Evolutionary conservation across 768 basidiomycete species (phyloP), one percentile per base, ranked within the genome.

Genomic region (Tremella yokohamensis): DNA sequence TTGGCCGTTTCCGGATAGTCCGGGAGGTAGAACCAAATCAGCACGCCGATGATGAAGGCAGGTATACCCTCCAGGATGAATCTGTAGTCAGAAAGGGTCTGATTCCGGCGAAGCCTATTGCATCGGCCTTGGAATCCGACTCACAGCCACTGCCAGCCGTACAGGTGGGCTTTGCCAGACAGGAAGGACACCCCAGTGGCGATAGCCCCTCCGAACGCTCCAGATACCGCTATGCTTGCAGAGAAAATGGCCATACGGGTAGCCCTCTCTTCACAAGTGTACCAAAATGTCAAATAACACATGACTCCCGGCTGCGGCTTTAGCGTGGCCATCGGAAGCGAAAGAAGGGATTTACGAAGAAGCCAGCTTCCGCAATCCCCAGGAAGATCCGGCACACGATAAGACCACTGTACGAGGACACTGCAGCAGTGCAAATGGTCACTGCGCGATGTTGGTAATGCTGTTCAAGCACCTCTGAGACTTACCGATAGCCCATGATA

Each of bases 121-220:
- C n/a, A 12, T 47, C 44, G 26, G 22, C 52, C 40, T 13, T 20
- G 16, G 49, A 40, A 19, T 9, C 25, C 13, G 18, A 57, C 60
- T 53, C 56, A 61, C 48, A 67, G 57, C 66, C 62, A 64, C 34
- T 64, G 62, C 62, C 66, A 67, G 19, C 62, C 66, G 48, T 67
- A 61, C 8, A 67, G 55, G n/a, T 50, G 49, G 15, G 24, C 61
- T 34, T 38, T 40, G 20, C 60, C 62, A 22, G 54, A 59, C 62
- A 86, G 73, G 68, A 88, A 82, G 63, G 88, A 86, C 9, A 90
- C 79, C 1, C 87, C 89, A 61, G 87, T 90, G 2, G 89, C 88
- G 40, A 90, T 83, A 45, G 89, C 77, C n/a, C 89, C 88, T 13
- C 88, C 87, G 59, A 90, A 90, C 1, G 4, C 66, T 15, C 65